Evolutionary conservation across 2,329 filamentous ascomycete genomes (phyloP).

Genomic region (Verticillium isaacii): DNA sequence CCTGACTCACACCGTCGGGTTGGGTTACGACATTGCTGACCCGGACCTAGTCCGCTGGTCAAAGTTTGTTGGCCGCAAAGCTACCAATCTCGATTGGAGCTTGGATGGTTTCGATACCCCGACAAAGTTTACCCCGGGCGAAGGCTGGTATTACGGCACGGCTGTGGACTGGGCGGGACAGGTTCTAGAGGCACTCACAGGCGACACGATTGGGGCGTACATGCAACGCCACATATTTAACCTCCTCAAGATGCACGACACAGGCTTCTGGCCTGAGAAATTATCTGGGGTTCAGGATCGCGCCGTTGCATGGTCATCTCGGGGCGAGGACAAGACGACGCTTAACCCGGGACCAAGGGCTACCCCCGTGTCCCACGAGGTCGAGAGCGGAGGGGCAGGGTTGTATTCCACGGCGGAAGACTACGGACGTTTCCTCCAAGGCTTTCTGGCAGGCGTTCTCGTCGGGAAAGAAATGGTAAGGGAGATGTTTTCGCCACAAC

Average conservation of each 20-base stretch:
- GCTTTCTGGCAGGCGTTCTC: conserved; percentile 24
- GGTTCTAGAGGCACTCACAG: conserved; percentile 34
- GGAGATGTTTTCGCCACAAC: conserved; percentile 35
- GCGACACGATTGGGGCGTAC: conserved; percentile 29
- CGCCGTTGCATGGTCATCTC: conserved; percentile 13
- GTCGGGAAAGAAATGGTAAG: conserved; percentile 22
- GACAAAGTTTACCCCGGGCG: conserved; percentile 37
- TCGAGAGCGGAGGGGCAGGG: conserved; percentile 39
- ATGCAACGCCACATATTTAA: conserved; percentile 30
- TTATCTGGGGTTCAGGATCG: conserved; percentile 19
- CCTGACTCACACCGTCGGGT: conserved; percentile 44
- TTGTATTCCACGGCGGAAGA: conserved; percentile 35
- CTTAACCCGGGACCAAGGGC: conserved; percentile 15
- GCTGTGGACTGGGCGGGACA: conserved; percentile 42
- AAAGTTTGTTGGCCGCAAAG: conserved; percentile 23
- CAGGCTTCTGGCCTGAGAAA: conserved; percentile 28
- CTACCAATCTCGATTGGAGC: conserved; percentile 24
- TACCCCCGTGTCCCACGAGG: conserved; percentile 21
- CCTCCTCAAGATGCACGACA: conserved; percentile 29
- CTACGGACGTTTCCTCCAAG: conserved; percentile 29
- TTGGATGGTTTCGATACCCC: conserved; percentile 35
- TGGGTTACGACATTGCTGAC: conserved; percentile 37
- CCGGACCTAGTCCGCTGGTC: conserved; percentile 36
- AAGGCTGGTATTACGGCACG: conserved; percentile 44
- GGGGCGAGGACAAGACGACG: conserved; percentile 13